phyloP scores from a whole-genome alignment of 495 filamentous ascomycete genomes.

The Talaromyces liani region DNA sequence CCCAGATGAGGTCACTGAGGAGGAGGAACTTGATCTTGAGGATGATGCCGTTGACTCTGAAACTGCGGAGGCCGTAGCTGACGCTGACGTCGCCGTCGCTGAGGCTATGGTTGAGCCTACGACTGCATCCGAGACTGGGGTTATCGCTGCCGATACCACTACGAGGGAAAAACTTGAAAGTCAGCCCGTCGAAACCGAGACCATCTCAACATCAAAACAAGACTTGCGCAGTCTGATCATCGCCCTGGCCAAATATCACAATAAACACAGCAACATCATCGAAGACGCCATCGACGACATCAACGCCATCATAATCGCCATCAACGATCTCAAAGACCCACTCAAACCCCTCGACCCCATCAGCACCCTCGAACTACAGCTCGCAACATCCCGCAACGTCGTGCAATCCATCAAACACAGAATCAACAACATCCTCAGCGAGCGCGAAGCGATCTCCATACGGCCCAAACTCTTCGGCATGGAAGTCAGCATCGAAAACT shows the following conservation, averaged over 20 bases:
- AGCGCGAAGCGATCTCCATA: background rate
- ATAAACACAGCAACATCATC: background rate
- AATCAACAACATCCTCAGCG: background rate
- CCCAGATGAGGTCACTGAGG: conserved; percentile 13
- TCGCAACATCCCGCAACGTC: background rate
- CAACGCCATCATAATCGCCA: background rate
- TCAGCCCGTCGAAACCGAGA: background rate
- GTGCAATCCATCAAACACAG: background rate
- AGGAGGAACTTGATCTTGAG: conserved; percentile 19
- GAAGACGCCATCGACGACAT: background rate
- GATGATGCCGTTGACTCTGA: conserved; percentile 19
- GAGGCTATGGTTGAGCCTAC: background rate
- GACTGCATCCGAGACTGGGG: background rate
- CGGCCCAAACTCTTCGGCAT: conserved; percentile 48
- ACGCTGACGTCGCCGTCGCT: conserved; percentile 11
- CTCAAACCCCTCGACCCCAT: background rate
- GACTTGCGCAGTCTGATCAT: background rate
- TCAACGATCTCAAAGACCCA: background rate
- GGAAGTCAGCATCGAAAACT: conserved; percentile 62
- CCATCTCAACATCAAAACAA: background rate
- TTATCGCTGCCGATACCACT: background rate
- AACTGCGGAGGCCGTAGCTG: background rate
- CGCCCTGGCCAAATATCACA: background rate
- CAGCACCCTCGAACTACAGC: background rate
- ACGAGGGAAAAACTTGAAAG: background rate